These are phyloP conservation scores for Penicillium mononematosum DNA, from an alignment of 495 filamentous ascomycete genomes.

Conservation along the genomic window DNA sequence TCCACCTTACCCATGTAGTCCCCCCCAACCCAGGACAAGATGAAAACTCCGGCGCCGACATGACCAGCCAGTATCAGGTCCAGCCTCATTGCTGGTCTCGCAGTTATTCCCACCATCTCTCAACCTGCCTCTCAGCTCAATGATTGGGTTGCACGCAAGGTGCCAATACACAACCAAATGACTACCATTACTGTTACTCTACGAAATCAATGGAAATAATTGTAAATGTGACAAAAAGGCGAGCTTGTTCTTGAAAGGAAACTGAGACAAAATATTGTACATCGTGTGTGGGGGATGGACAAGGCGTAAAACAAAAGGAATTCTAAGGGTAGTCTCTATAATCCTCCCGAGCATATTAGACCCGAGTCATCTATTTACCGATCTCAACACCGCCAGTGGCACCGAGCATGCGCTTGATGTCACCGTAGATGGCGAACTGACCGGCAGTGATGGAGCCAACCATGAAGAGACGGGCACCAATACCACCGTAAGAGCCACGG, in stretches of 20 bases:
- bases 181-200: not conserved
- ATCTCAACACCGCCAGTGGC: conserved; percentile 82
- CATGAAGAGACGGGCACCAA: conserved; percentile 66
- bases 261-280: conserved; percentile 39
- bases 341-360: conserved; percentile 31
- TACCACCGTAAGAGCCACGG: conserved; percentile 83
- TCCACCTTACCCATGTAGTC: conserved; percentile 62
- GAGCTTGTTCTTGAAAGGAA: conserved; percentile 34
- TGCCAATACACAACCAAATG: not conserved
- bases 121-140: conserved; percentile 71
- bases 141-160: not conserved
- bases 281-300: conserved; percentile 32
- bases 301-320: conserved; percentile 29
- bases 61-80: conserved; percentile 84
- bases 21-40: conserved; percentile 36
- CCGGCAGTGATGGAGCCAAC: conserved; percentile 80
- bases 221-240: conserved; percentile 18
- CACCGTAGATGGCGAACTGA: conserved; percentile 96
- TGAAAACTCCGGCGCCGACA: conserved; percentile 56
- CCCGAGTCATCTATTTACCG: conserved; percentile 42
- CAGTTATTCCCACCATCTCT: conserved; percentile 67
- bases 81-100: conserved; percentile 95
- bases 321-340: conserved; percentile 41
- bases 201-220: not conserved
- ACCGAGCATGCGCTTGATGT: conserved; percentile 55